Percentiles rank a stretch among this genome's conserved stretches.
These are phyloP conservation scores for Rhizoctonia solani DNA, from an alignment of 1,284 basidiomycete species.

Conservation along the genomic window DNA sequence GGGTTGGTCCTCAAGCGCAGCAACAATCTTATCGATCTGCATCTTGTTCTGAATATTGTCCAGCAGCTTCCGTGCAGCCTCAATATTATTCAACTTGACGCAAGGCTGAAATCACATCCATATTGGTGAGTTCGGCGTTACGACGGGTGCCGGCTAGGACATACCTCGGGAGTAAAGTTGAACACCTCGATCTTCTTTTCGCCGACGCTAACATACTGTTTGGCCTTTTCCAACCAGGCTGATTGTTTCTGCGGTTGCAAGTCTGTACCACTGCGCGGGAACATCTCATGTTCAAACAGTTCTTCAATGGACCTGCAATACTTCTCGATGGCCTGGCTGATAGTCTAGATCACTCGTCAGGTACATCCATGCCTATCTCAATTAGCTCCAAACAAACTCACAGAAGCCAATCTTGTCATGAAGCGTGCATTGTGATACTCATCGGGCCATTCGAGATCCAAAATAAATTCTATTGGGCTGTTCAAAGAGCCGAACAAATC, in stretches of 20 bases:
- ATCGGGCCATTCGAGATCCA: constrained; percentile 91
- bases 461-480: constrained; percentile 86
- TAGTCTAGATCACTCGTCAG: constrained; percentile 59
- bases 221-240: constrained; percentile 94
- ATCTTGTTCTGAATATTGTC: constrained; percentile 94
- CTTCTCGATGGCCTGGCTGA: constrained; percentile 89
- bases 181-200: constrained; percentile 94
- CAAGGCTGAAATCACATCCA: constrained; percentile 69
- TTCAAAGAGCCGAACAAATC: constrained; percentile 94
- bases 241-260: constrained; percentile 71
- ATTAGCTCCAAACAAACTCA: constrained; percentile 43
- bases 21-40: constrained; percentile 86
- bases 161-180: constrained; percentile 78
- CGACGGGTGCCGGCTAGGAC: background rate
- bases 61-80: constrained; percentile 85
- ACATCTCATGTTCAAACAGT: constrained; percentile 93
- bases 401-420: constrained; percentile 85
- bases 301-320: constrained; percentile 89
- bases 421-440: constrained; percentile 88
- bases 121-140: background rate
- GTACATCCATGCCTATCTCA: background rate
- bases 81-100: constrained; percentile 97
- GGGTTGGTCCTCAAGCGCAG: constrained; percentile 59
- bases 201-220: constrained; percentile 70
- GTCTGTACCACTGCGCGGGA: constrained; percentile 69